Evolutionary conservation across 2,329 filamentous ascomycete genomes (phyloP), one percentile per base, ranked within the genome.

Genomic region (Colletotrichum tropicale): DNA sequence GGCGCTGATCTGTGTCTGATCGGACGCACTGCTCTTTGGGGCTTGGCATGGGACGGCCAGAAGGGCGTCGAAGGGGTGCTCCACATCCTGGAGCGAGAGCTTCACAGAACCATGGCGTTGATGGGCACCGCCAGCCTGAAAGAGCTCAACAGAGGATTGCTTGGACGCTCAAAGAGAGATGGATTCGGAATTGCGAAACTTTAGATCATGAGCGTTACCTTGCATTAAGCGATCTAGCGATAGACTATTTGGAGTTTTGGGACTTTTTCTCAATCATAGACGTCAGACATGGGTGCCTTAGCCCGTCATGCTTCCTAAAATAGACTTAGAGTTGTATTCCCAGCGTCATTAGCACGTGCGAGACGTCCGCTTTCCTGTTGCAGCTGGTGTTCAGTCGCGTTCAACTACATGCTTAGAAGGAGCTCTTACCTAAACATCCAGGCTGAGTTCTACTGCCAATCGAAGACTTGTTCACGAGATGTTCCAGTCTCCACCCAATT

Each of bases 11-110:
- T 72, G 21, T 58, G 68, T 28, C 56, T 78, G 16, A 66, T 77
- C 13, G 75, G 75, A 15, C 38, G 75, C 6, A 75, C 75, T 4
- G 75, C 72, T 7, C 32, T 77, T 32, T 77, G 75, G 75, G 75
- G 75, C 3, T 62, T 76, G 15, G 69, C 74, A 1, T 78, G 77
- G 67, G 75, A 77, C 24, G 77, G 77, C 0, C 71, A 74, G 24
- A 72, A 70, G 38, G 77, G 77, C 2, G 75, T 78, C 1, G 75
- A 80, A 38, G 64, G 66, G 7, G 75, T 77, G 13, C 64, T 77
- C 9, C 52, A 77, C 24, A 77, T 77, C 21, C 56, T 77, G 2
- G 71, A 75, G 30, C 30, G 72, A 6, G 75, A 77, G 48, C 64
- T 77, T 30, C 34, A 66, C 16, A 52, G 74, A 30, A 60, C 74